Evolutionary conservation across 2,329 filamentous ascomycete species (phyloP).

Genomic region (Cercospora nicotianae): DNA sequence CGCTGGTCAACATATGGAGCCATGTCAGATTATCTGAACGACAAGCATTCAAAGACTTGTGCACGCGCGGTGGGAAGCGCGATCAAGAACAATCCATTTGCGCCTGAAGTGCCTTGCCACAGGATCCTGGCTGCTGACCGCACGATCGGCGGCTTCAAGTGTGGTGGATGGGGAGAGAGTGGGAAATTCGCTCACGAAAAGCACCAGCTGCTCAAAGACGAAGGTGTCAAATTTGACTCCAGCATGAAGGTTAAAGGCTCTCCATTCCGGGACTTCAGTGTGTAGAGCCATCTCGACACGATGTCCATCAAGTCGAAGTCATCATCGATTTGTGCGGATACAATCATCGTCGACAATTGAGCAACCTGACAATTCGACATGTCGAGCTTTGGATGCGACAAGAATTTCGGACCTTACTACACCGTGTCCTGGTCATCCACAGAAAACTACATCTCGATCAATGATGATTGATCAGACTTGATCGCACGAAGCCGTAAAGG

Average conservation of each 20-base stretch:
- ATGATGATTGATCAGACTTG: not conserved
- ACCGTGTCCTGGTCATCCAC: not conserved
- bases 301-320: slow-evolving; percentile 37
- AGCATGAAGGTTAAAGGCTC: slow-evolving; percentile 45
- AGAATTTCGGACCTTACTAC: not conserved
- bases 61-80: slow-evolving; percentile 45
- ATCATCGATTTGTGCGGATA: slow-evolving; percentile 47
- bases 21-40: slow-evolving; percentile 38
- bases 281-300: not conserved
- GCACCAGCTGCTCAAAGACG: slow-evolving; percentile 43
- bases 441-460: not conserved
- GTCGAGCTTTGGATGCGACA: not conserved
- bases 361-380: not conserved
- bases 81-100: slow-evolving; percentile 46
- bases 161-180: slow-evolving; percentile 50
- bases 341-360: slow-evolving; percentile 24
- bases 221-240: slow-evolving; percentile 49
- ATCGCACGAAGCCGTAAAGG: not conserved
- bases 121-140: slow-evolving; percentile 40
- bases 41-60: slow-evolving; percentile 39
- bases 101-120: slow-evolving; percentile 47
- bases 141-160: slow-evolving; percentile 52
- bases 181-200: slow-evolving; percentile 47
- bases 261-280: slow-evolving; percentile 39
- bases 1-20: slow-evolving; percentile 41